Percentiles rank a stretch among this genome's conserved stretches.
Evolutionary conservation across 164 flowering plant genomes (phyloP).

Genomic region (Chloranthus sessilifolius): DNA sequence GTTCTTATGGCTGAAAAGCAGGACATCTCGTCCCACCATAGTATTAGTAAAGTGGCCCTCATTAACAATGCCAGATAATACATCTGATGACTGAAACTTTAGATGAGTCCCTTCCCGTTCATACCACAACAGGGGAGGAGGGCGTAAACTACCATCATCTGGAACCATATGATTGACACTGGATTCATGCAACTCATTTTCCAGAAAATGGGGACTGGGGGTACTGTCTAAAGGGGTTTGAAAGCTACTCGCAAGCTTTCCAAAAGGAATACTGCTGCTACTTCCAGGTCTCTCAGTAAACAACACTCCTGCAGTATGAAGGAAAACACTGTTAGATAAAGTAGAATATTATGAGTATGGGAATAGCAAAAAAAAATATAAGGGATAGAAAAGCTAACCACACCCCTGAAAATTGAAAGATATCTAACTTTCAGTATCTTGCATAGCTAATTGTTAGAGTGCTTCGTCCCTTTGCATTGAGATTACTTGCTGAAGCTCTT

Average conservation of each 20-base stretch:
- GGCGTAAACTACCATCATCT: slow-evolving; percentile 52
- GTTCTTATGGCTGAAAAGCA: slow-evolving; percentile 12
- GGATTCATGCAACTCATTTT: slow-evolving; percentile 27
- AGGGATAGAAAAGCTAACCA: not conserved
- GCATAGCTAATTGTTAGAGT: slow-evolving; percentile 38
- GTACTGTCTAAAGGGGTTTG: slow-evolving; percentile 24
- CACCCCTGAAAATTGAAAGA: slow-evolving; percentile 5
- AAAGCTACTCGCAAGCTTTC: slow-evolving; percentile 22
- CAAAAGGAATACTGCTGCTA: slow-evolving; percentile 29
- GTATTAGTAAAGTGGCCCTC: slow-evolving; percentile 20
- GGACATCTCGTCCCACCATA: slow-evolving; percentile 26
- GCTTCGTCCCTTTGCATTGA: slow-evolving; percentile 32
- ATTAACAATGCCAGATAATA: slow-evolving; percentile 24
- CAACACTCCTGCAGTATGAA: slow-evolving; percentile 44
- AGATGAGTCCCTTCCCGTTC: slow-evolving; percentile 54
- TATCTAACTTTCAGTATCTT: slow-evolving; percentile 55
- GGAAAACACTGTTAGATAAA: slow-evolving; percentile 2
- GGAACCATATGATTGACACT: slow-evolving; percentile 17
- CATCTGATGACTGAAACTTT: slow-evolving; percentile 34
- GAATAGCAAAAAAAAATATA: slow-evolving; percentile 1
- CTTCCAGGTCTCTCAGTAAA: slow-evolving; percentile 55
- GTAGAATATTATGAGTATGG: not conserved
- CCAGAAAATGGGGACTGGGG: slow-evolving; percentile 21
- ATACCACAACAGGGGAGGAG: slow-evolving; percentile 74
- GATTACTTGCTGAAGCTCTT: slow-evolving; percentile 1